Evolutionary conservation across 345 rosid species (phyloP), one percentile per base, ranked within the genome.

Genomic region (Pugionium dolabratum): DNA sequence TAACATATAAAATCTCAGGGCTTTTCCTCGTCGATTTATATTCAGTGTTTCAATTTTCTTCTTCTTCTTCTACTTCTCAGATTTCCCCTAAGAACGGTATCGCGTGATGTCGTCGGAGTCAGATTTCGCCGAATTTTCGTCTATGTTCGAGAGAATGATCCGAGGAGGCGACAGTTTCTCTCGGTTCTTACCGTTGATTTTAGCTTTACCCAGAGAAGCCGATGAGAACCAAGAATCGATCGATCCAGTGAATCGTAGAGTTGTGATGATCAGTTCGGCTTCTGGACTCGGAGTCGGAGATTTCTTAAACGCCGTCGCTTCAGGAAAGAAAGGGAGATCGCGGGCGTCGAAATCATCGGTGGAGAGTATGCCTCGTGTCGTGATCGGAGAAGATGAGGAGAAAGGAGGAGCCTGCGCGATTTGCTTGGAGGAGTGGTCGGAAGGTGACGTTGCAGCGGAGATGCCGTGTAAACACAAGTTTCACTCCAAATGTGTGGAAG

Each of bases 381-480:
- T 59, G 6, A 70, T 76, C 47, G 67, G 60, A 9, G 75, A 45
- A 1, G 42, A 34, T 2, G 9, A 26, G 29, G 67, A 47, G 66
- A 48, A 4, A 3, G 50, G 9, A 1, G 67, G 70, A 3, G 31
- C 68, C 2, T 76, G 79, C 26, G 6, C 76, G 59, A 54, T 76
- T n/a, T 71, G 76, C 4, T 55, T 76, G 4, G 79, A 76, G 3
- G 79, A 71, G 56, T 65, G 75, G 71, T 61, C 36, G 36, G 52
- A 39, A 32, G 79, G 76, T 58, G 76, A 70, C 64, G 76, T 64
- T 60, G 71, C 74, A 41, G 72, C 76, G 36, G 79, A 76, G 79
- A 71, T 76, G 76, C 79, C 79, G 4, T 76, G 79, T 54, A 66
- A 76, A n/a, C 79, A 76, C 3, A 10, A 4, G 58, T 76, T 76